phyloP scores from a whole-genome alignment of 2,329 filamentous ascomycete species.

The Talaromyces sp. region DNA sequence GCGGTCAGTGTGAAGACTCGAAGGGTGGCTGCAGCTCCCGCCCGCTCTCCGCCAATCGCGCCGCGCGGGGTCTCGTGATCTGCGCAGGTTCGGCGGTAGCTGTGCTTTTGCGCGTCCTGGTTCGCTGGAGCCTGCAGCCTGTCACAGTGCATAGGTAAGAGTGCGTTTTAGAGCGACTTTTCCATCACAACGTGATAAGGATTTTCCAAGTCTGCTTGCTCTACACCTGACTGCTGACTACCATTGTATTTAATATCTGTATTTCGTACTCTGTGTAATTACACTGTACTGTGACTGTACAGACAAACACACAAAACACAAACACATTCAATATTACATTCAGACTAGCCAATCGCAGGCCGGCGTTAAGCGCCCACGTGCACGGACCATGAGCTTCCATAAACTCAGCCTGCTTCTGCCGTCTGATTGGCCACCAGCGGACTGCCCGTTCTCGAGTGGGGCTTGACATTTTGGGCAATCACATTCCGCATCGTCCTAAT shows the following conservation, averaged over 20 bases:
- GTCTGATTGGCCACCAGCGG: not conserved
- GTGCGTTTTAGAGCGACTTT: not conserved
- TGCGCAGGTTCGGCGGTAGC: not conserved
- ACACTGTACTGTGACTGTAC: not conserved
- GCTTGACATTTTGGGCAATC: not conserved
- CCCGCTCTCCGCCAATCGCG: not conserved
- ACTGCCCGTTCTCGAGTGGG: not conserved
- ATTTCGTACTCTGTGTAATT: not conserved
- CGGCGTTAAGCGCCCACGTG: slow-evolving; percentile 6
- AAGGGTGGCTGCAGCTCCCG: not conserved
- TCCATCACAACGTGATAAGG: not conserved
- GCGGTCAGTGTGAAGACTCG: not conserved
- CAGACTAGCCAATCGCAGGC: slow-evolving; percentile 2
- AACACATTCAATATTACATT: too few relatives aligned
- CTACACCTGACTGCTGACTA: too few relatives aligned
- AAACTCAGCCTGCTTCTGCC: not conserved
- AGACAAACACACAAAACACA: too few relatives aligned
- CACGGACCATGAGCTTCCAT: slow-evolving; percentile 4
- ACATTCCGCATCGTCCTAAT: not conserved
- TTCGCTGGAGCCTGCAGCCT: not conserved
- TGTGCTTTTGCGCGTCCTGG: not conserved
- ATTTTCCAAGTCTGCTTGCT: too few relatives aligned
- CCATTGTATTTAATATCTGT: too few relatives aligned
- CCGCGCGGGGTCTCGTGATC: not conserved
- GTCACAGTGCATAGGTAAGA: not conserved